Conservation (phyloP, 2,329 filamentous ascomycete species). For the Lachnellula hyalina region DNA sequence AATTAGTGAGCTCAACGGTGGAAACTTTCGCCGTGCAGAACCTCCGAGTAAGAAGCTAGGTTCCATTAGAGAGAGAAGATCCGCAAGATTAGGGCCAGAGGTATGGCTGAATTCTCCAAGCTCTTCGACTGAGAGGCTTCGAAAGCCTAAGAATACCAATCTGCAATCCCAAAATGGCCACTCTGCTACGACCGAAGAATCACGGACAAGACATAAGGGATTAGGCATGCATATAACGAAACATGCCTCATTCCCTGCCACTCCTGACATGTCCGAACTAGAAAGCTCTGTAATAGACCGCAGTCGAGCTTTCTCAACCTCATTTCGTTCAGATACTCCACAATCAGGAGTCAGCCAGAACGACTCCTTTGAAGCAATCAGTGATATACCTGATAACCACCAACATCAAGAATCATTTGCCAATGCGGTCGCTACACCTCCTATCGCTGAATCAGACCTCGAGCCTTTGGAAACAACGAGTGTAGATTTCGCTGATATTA, state of each 20-base stretch:
- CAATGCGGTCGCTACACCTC: constrained; percentile 65
- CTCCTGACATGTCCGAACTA: constrained; percentile 53
- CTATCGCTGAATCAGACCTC: constrained; percentile 66
- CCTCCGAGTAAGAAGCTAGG: constrained; percentile 14
- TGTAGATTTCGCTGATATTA: constrained; percentile 43
- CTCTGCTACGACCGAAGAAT: constrained; percentile 7
- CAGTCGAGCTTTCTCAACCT: constrained; percentile 5
- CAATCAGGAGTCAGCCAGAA: constrained; percentile 41
- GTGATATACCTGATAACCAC: constrained; percentile 14
- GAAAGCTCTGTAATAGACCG: constrained; percentile 34
- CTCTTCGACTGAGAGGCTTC: constrained; percentile 6
- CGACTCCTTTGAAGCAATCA: constrained; percentile 25
- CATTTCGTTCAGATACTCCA: constrained; percentile 37
- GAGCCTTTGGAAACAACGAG: constrained; percentile 53
- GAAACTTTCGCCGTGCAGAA: constrained; percentile 9
- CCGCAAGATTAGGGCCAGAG: constrained; percentile 10
- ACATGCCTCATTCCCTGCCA: constrained; percentile 40
- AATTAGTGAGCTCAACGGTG: background rate
- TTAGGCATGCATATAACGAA: constrained; percentile 21
- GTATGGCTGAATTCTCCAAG: constrained; percentile 17
- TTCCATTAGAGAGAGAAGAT: constrained; percentile 10
- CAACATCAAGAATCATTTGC: constrained; percentile 48
- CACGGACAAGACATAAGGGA: constrained; percentile 15
- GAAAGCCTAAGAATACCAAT: constrained; percentile 5
- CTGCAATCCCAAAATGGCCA: constrained; percentile 4